Evolutionary conservation across 148 eudicot genomes (phyloP).

Genomic region (Chenopodium berlandieri): DNA sequence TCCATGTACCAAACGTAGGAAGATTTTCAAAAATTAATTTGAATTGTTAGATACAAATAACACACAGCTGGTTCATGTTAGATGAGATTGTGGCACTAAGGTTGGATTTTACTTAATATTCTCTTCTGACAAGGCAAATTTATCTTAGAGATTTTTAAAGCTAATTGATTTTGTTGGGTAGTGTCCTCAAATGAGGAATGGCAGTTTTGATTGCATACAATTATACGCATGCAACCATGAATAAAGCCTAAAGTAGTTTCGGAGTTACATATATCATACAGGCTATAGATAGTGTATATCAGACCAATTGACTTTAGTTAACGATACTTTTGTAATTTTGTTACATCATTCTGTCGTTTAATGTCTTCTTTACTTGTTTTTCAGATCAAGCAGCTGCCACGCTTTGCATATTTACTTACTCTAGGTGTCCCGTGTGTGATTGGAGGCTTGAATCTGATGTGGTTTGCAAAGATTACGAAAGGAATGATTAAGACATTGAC

Average conservation of each 20-base stretch:
- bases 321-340: background rate
- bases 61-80: background rate
- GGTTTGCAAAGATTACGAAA: conserved; percentile 85
- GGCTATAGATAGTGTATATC: background rate
- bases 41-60: background rate
- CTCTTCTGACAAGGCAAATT: conserved; percentile 7
- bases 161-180: background rate
- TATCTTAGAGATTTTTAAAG: background rate
- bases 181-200: background rate
- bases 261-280: background rate
- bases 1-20: background rate
- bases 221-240: background rate
- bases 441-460: conserved; percentile 61
- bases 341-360: background rate
- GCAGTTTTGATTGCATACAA: background rate
- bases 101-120: background rate
- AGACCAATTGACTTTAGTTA: background rate
- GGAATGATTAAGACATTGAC: conserved; percentile 79
- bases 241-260: background rate
- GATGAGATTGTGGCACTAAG: background rate
- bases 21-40: background rate
- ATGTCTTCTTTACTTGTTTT: background rate
- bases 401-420: conserved; percentile 52
- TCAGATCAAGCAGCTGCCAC: conserved; percentile 63
- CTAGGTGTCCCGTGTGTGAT: conserved; percentile 47